A percentile compares a stretch with the other conserved stretches of the same genome.
phyloP scores from a whole-genome alignment of 2,329 filamentous ascomycete species.

The Fusarium virguliforme region DNA sequence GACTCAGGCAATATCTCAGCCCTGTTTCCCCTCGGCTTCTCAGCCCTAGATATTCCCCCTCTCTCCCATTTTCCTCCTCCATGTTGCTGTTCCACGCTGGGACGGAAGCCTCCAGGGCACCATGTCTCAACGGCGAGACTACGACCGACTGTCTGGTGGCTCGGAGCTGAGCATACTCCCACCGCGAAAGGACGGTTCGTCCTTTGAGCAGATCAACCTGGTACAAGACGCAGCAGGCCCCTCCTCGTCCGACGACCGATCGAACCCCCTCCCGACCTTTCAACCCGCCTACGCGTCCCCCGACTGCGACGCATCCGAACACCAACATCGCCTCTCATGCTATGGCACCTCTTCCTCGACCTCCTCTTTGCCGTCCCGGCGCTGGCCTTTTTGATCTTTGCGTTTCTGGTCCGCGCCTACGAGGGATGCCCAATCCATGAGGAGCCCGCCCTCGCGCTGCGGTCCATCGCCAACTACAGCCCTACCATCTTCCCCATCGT shows the following conservation, averaged over 20 bases:
- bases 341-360: constrained; percentile 21
- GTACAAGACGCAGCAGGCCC: not conserved
- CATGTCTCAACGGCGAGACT: constrained; percentile 14
- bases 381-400: constrained; percentile 15
- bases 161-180: constrained; percentile 3
- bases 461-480: constrained; percentile 7
- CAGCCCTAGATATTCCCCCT: constrained; percentile 5
- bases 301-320: constrained; percentile 13
- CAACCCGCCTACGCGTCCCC: not conserved
- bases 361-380: constrained; percentile 14
- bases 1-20: constrained; percentile 15
- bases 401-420: constrained; percentile 5
- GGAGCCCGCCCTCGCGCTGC: constrained; percentile 5
- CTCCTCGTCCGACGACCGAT: not conserved
- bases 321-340: not conserved
- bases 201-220: constrained; percentile 6
- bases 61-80: not conserved
- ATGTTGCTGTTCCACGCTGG: constrained; percentile 8
- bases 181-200: not conserved
- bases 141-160: not conserved
- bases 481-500: constrained; percentile 32
- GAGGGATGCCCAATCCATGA: constrained; percentile 5
- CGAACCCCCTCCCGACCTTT: not conserved
- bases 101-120: not conserved
- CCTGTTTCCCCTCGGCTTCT: not conserved